Conservation (phyloP, 768 basidiomycete species). For the Mycena kentingensis region DNA sequence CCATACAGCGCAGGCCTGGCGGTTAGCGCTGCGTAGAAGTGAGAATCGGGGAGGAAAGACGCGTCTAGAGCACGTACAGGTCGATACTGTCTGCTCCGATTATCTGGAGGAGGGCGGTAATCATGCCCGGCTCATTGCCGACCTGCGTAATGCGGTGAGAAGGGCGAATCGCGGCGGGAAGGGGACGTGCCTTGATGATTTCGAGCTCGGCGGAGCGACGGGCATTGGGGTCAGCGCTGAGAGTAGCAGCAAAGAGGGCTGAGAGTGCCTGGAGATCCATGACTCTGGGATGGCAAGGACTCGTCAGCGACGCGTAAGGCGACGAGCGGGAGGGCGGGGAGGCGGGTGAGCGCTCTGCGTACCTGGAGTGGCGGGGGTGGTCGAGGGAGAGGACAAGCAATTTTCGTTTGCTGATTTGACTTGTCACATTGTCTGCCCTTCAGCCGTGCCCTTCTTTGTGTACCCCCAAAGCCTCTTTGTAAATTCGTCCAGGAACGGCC, state of each 20-base stretch:
- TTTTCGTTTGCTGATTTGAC: too few species aligned
- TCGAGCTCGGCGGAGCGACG: conserved; percentile 85
- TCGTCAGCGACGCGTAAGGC: neutral
- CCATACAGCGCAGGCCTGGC: conserved; percentile 85
- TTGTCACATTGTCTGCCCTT: too few species aligned
- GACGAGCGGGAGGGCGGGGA: neutral
- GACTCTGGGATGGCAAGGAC: conserved; percentile 1
- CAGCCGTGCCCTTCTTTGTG: too few species aligned
- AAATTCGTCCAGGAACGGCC: too few species aligned
- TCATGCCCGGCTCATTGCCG: conserved; percentile 77
- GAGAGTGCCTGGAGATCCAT: conserved; percentile 81
- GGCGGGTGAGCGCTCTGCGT: too few species aligned
- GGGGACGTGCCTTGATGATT: conserved; percentile 69
- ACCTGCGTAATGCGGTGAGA: conserved; percentile 49
- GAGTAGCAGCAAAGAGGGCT: conserved; percentile 77
- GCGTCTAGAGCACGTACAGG: conserved; percentile 57
- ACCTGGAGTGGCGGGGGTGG: conserved; percentile 1
- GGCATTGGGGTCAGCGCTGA: conserved; percentile 82
- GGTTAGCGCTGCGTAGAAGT: conserved; percentile 60
- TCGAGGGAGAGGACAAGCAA: conserved; percentile 7
- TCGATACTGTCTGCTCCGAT: conserved; percentile 78
- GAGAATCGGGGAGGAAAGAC: conserved; percentile 24
- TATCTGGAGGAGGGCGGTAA: conserved; percentile 83
- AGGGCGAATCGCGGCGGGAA: conserved; percentile 2
- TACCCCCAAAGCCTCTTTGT: too few species aligned